These are phyloP conservation scores for Penicillium olsonii DNA, from an alignment of 2,329 filamentous ascomycete genomes.

Conservation along the genomic window DNA sequence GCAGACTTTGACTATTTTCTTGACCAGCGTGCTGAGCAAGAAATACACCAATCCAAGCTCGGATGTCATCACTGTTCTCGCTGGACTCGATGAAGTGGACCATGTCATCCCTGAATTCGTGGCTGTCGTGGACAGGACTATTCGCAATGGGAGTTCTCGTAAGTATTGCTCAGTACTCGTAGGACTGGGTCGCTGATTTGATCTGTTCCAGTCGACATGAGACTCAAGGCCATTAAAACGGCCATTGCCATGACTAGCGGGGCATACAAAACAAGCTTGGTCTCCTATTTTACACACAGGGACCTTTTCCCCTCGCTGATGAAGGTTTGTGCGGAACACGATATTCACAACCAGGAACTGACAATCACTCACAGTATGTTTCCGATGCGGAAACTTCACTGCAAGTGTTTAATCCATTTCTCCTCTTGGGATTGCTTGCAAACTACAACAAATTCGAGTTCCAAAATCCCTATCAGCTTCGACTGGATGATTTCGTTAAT, in stretches of 20 bases:
- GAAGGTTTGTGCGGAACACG: slow-evolving; percentile 59
- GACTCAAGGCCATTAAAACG: slow-evolving; percentile 77
- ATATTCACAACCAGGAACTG: not conserved
- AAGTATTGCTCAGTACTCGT: slow-evolving; percentile 39
- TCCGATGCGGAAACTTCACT: slow-evolving; percentile 71
- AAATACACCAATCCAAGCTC: slow-evolving; percentile 94
- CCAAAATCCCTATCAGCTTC: slow-evolving; percentile 90
- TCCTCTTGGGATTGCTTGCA: slow-evolving; percentile 79
- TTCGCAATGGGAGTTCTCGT: slow-evolving; percentile 74
- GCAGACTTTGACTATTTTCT: slow-evolving; percentile 86
- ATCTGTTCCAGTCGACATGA: slow-evolving; percentile 63
- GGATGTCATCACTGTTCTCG: slow-evolving; percentile 86
- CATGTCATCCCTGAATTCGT: slow-evolving; percentile 86
- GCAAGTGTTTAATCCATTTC: slow-evolving; percentile 72
- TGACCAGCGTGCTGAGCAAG: slow-evolving; percentile 79
- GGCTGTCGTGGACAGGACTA: slow-evolving; percentile 74
- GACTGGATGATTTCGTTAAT: slow-evolving; percentile 94
- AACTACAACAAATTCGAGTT: slow-evolving; percentile 99
- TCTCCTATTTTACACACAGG: slow-evolving; percentile 92
- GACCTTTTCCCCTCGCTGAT: slow-evolving; percentile 93
- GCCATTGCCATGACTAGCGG: slow-evolving; percentile 83
- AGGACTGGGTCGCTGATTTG: not conserved
- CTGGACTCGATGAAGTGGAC: slow-evolving; percentile 87
- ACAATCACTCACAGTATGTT: slow-evolving; percentile 62
- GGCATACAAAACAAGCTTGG: slow-evolving; percentile 91